Evolutionary conservation across 208 protist genomes (phyloP), one percentile per base, ranked within the genome.

Genomic region (Borovskyia barvae): DNA sequence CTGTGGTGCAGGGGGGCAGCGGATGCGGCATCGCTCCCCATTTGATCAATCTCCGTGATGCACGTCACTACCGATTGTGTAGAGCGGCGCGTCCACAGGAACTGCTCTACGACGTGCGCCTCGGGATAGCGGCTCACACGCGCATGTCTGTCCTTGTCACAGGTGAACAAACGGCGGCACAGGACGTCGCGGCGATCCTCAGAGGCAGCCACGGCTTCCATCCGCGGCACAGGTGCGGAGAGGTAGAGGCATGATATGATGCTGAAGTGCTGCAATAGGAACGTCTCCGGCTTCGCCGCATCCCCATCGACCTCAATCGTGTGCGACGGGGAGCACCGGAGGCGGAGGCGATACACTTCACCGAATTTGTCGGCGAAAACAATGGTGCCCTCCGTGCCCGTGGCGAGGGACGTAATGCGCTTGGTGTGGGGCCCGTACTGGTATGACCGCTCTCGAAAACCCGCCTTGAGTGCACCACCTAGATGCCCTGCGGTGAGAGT

Each of bases 351-450:
- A 64, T 82, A 90, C 26, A 95, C 85, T 54, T 95, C 89, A 20
- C 89, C 89, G 51, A 95, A 95, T 70, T 93, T 95, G 76, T 95
- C 89, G 15, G 85, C 89, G 53, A 92, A 94, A 24, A 95, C 52
- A 37, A 95, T 77, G 20, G 66, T 78, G 41, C 69, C 70, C 30
- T 89, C 88, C 39, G 75, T 39, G 41, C 57, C 70, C 2, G 75
- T 71, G 11, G 62, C 72, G 24, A 90, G 51, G 42, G 82, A 75
- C 8, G 79, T 91, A 52, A 95, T 92, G 59, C 85, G 82, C 70
- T 95, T 95, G 17, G 71, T 66, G 59, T 93, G 89, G 5, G 85
- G 89, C 1, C 85, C 83, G 69, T 86, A 90, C 41, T 46, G 53
- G 62, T 74, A 93, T n/a, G 72, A 61, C 15, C 77, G 78, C 59